A percentile compares a stretch with the other conserved stretches of the same genome.
These are phyloP conservation scores for Exophiala lecanii-corni DNA, from an alignment of 2,329 filamentous ascomycete genomes.

Conservation along the genomic window DNA sequence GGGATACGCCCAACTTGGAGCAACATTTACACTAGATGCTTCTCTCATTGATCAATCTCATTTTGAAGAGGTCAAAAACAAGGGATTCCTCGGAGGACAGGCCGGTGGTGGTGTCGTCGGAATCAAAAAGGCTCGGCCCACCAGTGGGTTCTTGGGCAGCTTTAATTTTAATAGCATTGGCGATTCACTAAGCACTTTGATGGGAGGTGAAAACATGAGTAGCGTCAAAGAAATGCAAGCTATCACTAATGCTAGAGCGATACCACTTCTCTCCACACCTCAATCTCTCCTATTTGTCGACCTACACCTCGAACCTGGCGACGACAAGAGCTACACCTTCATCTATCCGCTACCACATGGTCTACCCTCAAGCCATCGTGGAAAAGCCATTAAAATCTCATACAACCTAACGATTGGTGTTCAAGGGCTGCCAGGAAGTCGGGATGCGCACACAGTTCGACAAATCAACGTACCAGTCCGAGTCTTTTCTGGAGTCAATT, in stretches of 20 bases:
- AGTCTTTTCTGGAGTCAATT: conserved; percentile 87
- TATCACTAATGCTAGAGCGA: conserved; percentile 75
- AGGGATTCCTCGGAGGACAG: conserved; percentile 82
- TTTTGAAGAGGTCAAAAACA: conserved; percentile 94
- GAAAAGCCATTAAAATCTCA: conserved; percentile 85
- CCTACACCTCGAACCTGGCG: conserved; percentile 76
- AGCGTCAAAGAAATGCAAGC: conserved; percentile 95
- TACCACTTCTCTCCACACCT: conserved; percentile 88
- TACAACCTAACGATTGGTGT: conserved; percentile 91
- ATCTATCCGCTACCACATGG: conserved; percentile 80
- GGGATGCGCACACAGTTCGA: conserved; percentile 73
- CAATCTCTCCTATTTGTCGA: conserved; percentile 97
- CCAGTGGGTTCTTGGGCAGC: conserved; percentile 71
- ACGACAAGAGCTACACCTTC: conserved; percentile 84
- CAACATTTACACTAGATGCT: conserved; percentile 85
- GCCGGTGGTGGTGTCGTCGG: conserved; percentile 78
- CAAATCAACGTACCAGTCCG: conserved; percentile 92
- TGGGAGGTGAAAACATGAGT: conserved; percentile 83
- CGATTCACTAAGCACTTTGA: conserved; percentile 78
- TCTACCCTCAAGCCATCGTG: conserved; percentile 84
- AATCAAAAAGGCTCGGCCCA: conserved; percentile 64
- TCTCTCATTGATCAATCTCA: conserved; percentile 83
- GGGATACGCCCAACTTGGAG: conserved; percentile 92
- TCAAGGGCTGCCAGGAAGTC: conserved; percentile 72
- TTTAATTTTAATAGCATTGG: conserved; percentile 87